Conservation (phyloP, 2,329 filamentous ascomycete genomes). For the Pseudophaeomoniella oleicola region DNA sequence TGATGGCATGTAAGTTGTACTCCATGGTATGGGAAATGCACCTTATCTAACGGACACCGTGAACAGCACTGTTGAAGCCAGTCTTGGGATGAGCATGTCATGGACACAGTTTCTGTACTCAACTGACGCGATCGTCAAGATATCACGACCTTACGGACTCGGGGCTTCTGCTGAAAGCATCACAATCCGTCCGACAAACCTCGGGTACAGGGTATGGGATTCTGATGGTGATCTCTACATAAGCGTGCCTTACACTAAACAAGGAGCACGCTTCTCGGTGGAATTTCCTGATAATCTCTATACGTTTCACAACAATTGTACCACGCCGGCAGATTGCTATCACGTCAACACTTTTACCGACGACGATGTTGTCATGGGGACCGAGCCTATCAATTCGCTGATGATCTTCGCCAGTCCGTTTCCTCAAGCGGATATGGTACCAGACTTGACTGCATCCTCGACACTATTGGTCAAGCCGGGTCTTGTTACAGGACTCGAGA, state of each 20-base stretch:
- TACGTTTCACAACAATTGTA: slow-evolving; percentile 12
- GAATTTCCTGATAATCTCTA: slow-evolving; percentile 19
- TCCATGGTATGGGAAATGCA: too few relatives aligned
- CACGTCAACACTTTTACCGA: slow-evolving; percentile 9
- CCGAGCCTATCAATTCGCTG: slow-evolving; percentile 17
- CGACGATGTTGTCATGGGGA: slow-evolving; percentile 12
- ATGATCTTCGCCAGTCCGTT: slow-evolving; percentile 19
- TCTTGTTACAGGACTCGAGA: slow-evolving; percentile 10
- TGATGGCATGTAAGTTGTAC: slow-evolving; percentile 12
- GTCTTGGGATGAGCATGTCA: slow-evolving; percentile 18
- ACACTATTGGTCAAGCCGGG: slow-evolving; percentile 12
- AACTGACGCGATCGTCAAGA: slow-evolving; percentile 13
- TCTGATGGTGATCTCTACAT: slow-evolving; percentile 13
- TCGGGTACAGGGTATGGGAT: slow-evolving; percentile 11
- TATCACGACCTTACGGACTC: slow-evolving; percentile 9
- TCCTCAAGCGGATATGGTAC: slow-evolving; percentile 8
- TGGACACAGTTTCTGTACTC: slow-evolving; percentile 19
- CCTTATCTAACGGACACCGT: too few relatives aligned
- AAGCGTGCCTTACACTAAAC: slow-evolving; percentile 12
- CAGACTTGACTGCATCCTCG: slow-evolving; percentile 4
- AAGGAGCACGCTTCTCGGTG: slow-evolving; percentile 17
- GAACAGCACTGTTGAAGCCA: slow-evolving; percentile 15
- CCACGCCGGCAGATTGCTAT: slow-evolving; percentile 1
- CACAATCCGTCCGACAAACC: slow-evolving; percentile 15
- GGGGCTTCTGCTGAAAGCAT: slow-evolving; percentile 11